These are phyloP conservation scores for Citrus glauca DNA, from an alignment of 345 rosid species.

Conservation along the genomic window DNA sequence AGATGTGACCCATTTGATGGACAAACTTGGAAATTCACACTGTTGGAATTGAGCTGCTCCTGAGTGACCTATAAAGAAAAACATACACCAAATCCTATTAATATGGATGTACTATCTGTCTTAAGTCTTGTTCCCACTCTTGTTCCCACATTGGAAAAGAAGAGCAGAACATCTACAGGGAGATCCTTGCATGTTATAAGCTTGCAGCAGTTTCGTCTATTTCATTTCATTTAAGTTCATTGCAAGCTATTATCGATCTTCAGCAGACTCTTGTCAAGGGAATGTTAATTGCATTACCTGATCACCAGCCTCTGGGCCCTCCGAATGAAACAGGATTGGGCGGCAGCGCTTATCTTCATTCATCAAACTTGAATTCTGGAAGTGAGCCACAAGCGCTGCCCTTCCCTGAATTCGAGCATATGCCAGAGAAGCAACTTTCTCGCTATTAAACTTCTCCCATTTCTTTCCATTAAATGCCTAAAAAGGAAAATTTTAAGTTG, in stretches of 20 bases:
- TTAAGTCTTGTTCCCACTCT: background rate
- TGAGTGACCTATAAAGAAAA: constrained; percentile 23
- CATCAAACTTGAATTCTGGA: constrained; percentile 89
- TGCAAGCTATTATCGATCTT: background rate
- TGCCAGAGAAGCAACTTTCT: constrained; percentile 85
- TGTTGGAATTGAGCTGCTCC: constrained; percentile 34
- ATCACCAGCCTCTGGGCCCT: constrained; percentile 32
- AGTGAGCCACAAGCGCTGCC: constrained; percentile 71
- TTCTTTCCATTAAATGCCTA: constrained; percentile 87
- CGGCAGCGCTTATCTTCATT: constrained; percentile 91
- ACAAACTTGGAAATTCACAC: constrained; percentile 39
- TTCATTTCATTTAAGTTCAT: background rate
- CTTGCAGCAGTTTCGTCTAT: background rate
- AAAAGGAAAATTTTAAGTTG: background rate
- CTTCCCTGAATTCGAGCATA: constrained; percentile 86
- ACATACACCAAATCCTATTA: background rate
- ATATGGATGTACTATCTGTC: background rate
- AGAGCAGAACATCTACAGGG: background rate
- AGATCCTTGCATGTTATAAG: background rate
- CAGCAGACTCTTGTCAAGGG: background rate
- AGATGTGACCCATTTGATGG: constrained; percentile 27
- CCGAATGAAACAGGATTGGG: constrained; percentile 59
- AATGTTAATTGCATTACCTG: constrained; percentile 33
- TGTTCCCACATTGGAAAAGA: background rate
- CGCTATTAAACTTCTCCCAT: constrained; percentile 92